These are phyloP conservation scores for Cladosporium phlei DNA, from an alignment of 2,329 filamentous ascomycete species.

Conservation along the genomic window DNA sequence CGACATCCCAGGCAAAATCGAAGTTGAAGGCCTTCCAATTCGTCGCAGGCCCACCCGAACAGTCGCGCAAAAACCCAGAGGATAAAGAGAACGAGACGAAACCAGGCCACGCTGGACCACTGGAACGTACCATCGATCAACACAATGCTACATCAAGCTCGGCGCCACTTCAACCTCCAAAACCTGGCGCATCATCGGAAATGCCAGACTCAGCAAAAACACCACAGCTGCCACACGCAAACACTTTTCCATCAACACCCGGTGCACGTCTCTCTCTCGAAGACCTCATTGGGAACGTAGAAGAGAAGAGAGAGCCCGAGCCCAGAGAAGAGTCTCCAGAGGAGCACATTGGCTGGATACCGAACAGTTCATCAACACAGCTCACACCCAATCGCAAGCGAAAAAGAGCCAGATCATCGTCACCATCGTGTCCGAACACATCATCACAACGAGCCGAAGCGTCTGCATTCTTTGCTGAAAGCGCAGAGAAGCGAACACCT, in stretches of 20 bases:
- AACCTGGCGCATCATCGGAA: slow-evolving; percentile 1
- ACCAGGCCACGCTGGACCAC: background rate
- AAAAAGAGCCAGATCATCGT: slow-evolving; percentile 45
- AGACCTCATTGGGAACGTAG: slow-evolving; percentile 57
- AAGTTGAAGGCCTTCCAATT: slow-evolving; percentile 55
- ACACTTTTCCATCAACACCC: slow-evolving; percentile 53
- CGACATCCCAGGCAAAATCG: slow-evolving; percentile 49
- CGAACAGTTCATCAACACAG: slow-evolving; percentile 39
- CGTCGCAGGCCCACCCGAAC: slow-evolving; percentile 33
- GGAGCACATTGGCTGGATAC: slow-evolving; percentile 58
- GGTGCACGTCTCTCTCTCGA: slow-evolving; percentile 55
- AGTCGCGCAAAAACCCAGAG: slow-evolving; percentile 21
- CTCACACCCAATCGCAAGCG: slow-evolving; percentile 41
- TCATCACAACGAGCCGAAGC: slow-evolving; percentile 36
- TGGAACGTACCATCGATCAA: slow-evolving; percentile 1
- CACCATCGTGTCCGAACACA: slow-evolving; percentile 35
- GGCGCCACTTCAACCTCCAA: slow-evolving; percentile 7
- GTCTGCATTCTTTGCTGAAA: slow-evolving; percentile 23
- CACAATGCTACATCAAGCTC: slow-evolving; percentile 11
- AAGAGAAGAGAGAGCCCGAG: slow-evolving; percentile 48
- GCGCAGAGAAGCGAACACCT: slow-evolving; percentile 35
- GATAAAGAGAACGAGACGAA: slow-evolving; percentile 40
- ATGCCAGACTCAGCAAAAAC: slow-evolving; percentile 16
- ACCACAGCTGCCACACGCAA: slow-evolving; percentile 25
- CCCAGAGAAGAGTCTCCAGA: slow-evolving; percentile 51